These are phyloP conservation scores for Hibiscus mutabilis DNA, from an alignment of 345 rosid genomes.

Conservation along the genomic window DNA sequence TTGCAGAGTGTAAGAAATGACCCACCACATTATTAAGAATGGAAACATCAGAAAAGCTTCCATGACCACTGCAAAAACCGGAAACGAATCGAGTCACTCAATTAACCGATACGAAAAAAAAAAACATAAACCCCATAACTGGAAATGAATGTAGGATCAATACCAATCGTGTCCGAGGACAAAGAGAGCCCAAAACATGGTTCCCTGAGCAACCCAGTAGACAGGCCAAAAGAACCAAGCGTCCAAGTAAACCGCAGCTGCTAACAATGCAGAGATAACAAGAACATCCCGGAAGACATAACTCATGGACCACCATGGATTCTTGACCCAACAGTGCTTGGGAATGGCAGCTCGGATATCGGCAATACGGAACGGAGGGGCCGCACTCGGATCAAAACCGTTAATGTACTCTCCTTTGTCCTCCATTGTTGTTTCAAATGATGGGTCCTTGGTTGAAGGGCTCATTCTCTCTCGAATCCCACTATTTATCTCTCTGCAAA, in stretches of 20 bases:
- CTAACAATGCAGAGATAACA: constrained; percentile 38
- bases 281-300: constrained; percentile 53
- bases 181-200: constrained; percentile 82
- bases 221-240: constrained; percentile 57
- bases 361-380: constrained; percentile 58
- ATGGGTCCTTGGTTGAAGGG: constrained; percentile 1
- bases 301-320: constrained; percentile 58
- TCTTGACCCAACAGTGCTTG: constrained; percentile 66
- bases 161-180: constrained; percentile 86
- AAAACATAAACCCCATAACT: background rate
- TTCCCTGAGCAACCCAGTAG: constrained; percentile 73
- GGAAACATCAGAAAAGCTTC: constrained; percentile 65
- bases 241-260: constrained; percentile 40
- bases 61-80: constrained; percentile 59
- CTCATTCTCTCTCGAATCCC: background rate
- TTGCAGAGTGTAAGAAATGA: constrained; percentile 65
- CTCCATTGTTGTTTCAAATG: background rate
- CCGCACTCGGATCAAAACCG: constrained; percentile 49
- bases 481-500: background rate
- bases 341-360: constrained; percentile 73
- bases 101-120: background rate
- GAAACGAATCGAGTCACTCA: background rate
- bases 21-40: constrained; percentile 54
- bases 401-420: background rate
- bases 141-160: background rate